Evolutionary conservation across 2,329 filamentous ascomycete genomes (phyloP).

Genomic region (Decorospora gaudefroyi): DNA sequence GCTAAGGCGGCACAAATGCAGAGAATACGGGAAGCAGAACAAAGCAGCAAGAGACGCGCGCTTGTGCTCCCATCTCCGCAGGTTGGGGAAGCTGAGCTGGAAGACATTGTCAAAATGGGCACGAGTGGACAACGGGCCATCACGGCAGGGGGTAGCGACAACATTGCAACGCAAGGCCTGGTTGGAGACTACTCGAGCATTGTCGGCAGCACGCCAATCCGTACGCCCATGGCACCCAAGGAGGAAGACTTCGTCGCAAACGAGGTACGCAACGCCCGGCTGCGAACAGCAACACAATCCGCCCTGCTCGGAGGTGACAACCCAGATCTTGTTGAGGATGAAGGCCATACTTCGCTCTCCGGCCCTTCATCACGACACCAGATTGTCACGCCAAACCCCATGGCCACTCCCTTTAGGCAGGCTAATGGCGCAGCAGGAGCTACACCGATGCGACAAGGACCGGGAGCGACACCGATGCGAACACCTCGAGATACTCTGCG

Average conservation of each 20-base stretch:
- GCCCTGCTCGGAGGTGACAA: constrained; percentile 93
- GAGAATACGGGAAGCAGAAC: constrained; percentile 92
- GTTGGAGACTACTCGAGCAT: constrained; percentile 85
- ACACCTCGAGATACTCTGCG: constrained; percentile 88
- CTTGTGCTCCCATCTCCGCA: constrained; percentile 87
- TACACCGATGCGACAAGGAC: constrained; percentile 64
- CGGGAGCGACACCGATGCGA: constrained; percentile 80
- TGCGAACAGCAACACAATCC: constrained; percentile 90
- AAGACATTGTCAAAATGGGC: constrained; percentile 99
- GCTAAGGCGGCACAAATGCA: constrained; percentile 93
- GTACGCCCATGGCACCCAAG: constrained; percentile 86
- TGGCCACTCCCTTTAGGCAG: constrained; percentile 83
- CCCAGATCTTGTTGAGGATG: constrained; percentile 80
- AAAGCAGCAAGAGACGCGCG: constrained; percentile 86
- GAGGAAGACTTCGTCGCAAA: constrained; percentile 97
- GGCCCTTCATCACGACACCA: constrained; percentile 79
- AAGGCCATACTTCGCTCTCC: constrained; percentile 83
- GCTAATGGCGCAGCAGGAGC: constrained; percentile 64
- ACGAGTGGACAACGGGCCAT: constrained; percentile 88
- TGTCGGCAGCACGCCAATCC: constrained; percentile 81
- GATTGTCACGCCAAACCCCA: constrained; percentile 89
- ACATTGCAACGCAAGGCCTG: constrained; percentile 80
- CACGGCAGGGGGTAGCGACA: constrained; percentile 77
- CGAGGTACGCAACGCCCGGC: constrained; percentile 90
- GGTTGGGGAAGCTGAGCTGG: constrained; percentile 87